Conservation (phyloP, 176 grass and related monocot genomes). For the Hyparrhenia diplandra region DNA sequence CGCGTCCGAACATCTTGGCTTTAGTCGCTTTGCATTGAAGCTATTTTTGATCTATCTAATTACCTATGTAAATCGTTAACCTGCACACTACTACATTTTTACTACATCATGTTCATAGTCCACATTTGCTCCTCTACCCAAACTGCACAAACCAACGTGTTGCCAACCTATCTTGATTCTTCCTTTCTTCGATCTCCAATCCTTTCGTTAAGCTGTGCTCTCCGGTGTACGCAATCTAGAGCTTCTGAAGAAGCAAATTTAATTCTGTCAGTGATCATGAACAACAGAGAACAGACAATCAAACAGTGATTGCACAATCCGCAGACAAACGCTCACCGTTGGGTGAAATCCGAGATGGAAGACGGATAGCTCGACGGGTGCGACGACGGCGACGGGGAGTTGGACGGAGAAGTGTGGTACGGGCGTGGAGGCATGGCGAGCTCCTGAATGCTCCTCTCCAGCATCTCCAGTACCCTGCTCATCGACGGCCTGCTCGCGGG, state of each 20-base stretch:
- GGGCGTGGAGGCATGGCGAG: constrained; percentile 52
- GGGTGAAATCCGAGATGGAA: constrained; percentile 22
- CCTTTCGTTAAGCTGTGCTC: neutral
- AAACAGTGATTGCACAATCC: neutral
- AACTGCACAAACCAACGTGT: neutral
- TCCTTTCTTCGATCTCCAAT: neutral
- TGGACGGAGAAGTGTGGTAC: constrained; percentile 32
- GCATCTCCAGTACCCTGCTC: constrained; percentile 71
- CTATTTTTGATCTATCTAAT: too few species aligned
- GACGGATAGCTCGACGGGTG: constrained; percentile 36
- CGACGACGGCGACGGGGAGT: constrained; percentile 9
- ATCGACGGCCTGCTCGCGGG: constrained; percentile 60
- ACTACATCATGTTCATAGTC: neutral
- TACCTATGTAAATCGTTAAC: neutral
- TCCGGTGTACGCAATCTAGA: constrained; percentile 29
- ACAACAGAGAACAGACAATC: neutral
- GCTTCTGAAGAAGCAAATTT: neutral
- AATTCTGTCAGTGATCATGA: neutral
- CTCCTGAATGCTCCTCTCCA: constrained; percentile 41
- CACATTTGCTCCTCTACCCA: neutral
- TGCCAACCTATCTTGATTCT: neutral
- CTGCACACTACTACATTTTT: neutral
- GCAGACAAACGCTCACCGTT: neutral
- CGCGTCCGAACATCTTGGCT: neutral
- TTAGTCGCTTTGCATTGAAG: too few species aligned